phyloP scores from a whole-genome alignment of 768 basidiomycete species.

The Tylopilus subfusipes region DNA sequence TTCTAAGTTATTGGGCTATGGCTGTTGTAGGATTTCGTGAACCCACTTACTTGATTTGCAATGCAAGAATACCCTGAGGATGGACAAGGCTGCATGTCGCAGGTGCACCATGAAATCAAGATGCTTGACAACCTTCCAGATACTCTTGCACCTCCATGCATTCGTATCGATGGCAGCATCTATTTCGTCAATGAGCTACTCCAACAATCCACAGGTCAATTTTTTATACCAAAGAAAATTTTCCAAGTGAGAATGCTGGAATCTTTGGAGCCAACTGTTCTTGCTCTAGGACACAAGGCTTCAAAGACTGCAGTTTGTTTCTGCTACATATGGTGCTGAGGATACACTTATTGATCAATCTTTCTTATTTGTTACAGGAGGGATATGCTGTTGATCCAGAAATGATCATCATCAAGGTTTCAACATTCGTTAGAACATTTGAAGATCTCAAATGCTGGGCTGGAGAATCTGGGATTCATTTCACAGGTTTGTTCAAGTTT shows the following conservation, averaged over 20 bases:
- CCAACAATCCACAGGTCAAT: background rate
- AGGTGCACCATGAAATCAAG: constrained; percentile 28
- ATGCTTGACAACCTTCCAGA: constrained; percentile 30
- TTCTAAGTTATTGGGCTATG: background rate
- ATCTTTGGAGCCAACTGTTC: background rate
- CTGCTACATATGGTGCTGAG: background rate
- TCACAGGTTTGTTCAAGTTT: constrained; percentile 1
- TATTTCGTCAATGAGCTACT: constrained; percentile 29
- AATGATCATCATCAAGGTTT: background rate
- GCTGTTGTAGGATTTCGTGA: constrained; percentile 15
- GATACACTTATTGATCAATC: background rate
- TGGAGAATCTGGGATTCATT: background rate
- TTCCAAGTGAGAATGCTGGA: constrained; percentile 4
- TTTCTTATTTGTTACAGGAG: background rate
- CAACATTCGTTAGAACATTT: constrained; percentile 11
- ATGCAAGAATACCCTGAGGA: constrained; percentile 32
- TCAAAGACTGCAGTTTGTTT: background rate
- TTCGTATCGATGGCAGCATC: constrained; percentile 12
- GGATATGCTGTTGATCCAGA: constrained; percentile 10
- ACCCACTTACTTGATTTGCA: constrained; percentile 17
- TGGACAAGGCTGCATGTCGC: constrained; percentile 12
- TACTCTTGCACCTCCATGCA: constrained; percentile 21
- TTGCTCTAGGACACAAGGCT: constrained; percentile 6
- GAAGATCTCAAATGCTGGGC: constrained; percentile 5
- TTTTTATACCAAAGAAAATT: constrained; percentile 13